These are phyloP conservation scores for Penicillium mononematosum DNA, from an alignment of 495 filamentous ascomycete species.

Conservation along the genomic window DNA sequence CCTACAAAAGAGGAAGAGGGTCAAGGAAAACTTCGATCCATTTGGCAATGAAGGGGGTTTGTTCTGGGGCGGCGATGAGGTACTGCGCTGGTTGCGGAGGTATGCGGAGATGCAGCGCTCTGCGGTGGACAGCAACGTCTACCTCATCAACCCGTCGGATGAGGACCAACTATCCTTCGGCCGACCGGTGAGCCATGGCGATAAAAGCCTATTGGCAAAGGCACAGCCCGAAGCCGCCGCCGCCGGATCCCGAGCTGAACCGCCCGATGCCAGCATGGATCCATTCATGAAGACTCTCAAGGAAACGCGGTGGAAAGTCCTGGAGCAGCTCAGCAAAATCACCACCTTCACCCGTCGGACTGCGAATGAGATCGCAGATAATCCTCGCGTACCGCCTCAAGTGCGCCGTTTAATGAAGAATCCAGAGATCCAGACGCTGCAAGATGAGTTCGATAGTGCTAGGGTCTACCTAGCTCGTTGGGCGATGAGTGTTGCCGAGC, in stretches of 20 bases:
- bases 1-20: conserved; percentile 81
- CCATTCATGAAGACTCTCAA: conserved; percentile 93
- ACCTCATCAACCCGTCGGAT: conserved; percentile 80
- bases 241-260: conserved; percentile 31
- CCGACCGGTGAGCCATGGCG: conserved; percentile 38
- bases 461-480: conserved; percentile 90
- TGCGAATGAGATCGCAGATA: conserved; percentile 87
- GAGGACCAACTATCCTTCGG: conserved; percentile 85
- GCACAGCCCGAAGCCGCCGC: conserved; percentile 32
- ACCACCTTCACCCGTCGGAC: conserved; percentile 92
- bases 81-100: conserved; percentile 81
- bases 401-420: conserved; percentile 81
- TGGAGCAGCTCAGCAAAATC: conserved; percentile 94
- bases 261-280: conserved; percentile 81
- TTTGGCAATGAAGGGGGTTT: conserved; percentile 80
- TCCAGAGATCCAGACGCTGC: conserved; percentile 90
- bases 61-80: conserved; percentile 98
- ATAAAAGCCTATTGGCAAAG: conserved; percentile 30
- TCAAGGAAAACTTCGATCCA: conserved; percentile 82
- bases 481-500: conserved; percentile 98
- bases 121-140: conserved; percentile 79
- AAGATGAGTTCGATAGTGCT: conserved; percentile 96
- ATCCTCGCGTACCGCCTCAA: conserved; percentile 82
- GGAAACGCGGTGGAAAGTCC: conserved; percentile 90
- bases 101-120: conserved; percentile 83